A percentile compares a stretch with the other conserved stretches of the same genome.
phyloP scores from a whole-genome alignment of 192 early-diverging fungal genomes.

The Backusella liffmaniae region DNA sequence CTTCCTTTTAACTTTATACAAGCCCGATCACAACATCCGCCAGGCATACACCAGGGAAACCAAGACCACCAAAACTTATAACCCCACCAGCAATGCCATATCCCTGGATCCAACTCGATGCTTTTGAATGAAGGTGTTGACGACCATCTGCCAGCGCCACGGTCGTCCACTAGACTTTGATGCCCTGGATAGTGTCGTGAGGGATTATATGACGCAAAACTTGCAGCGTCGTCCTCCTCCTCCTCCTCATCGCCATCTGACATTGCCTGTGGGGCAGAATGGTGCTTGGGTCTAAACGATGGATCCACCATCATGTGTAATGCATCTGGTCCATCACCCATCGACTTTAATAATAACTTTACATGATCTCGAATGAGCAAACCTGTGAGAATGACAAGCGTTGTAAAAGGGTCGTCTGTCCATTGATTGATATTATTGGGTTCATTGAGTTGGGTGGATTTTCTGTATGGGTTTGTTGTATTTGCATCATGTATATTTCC shows the following conservation, averaged over 20 bases:
- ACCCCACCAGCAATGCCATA: slow-evolving; percentile 18
- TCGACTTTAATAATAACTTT: not conserved
- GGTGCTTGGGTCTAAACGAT: not conserved
- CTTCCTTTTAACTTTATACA: not conserved
- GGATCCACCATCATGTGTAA: slow-evolving; percentile 6
- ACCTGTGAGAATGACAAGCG: slow-evolving; percentile 1
- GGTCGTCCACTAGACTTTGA: slow-evolving; percentile 4
- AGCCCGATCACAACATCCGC: slow-evolving; percentile 9
- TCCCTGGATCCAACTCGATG: slow-evolving; percentile 5
- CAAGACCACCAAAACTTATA: slow-evolving; percentile 18
- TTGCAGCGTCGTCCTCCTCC: not conserved
- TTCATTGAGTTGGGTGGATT: not conserved
- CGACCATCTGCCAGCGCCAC: not conserved
- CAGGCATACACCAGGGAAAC: slow-evolving; percentile 15
- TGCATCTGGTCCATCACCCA: slow-evolving; percentile 5
- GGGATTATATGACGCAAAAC: not conserved
- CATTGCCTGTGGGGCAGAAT: not conserved
- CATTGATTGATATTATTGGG: not conserved
- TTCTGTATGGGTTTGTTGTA: slow-evolving; percentile 6
- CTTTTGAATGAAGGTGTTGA: not conserved
- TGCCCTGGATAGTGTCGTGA: not conserved
- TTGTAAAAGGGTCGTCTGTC: slow-evolving; percentile 14
- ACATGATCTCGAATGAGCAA: slow-evolving; percentile 9
- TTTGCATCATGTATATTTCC: not conserved
- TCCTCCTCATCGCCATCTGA: not conserved